A percentile compares a stretch with the other conserved stretches of the same genome.
Evolutionary conservation across 148 eudicot genomes (phyloP).

Genomic region (Rhododendron ovatum): DNA sequence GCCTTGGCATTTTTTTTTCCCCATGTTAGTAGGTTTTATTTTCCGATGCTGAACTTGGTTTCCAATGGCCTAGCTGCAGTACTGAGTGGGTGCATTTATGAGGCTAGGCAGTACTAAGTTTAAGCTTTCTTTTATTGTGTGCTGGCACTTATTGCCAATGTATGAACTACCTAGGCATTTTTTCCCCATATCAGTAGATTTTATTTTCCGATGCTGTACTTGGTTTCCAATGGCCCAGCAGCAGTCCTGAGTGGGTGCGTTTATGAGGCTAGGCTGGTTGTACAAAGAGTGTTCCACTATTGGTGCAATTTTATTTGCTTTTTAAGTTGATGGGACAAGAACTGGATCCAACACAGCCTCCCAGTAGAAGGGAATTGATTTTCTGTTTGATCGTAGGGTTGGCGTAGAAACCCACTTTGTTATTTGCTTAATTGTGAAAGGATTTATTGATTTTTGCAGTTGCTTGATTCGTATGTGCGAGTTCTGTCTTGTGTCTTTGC

Average conservation of each 20-base stretch:
- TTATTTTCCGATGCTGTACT: background rate
- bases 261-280: background rate
- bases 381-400: background rate
- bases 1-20: background rate
- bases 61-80: background rate
- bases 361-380: background rate
- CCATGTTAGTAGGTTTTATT: background rate
- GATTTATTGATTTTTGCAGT: background rate
- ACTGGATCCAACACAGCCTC: background rate
- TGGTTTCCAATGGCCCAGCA: background rate
- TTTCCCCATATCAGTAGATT: background rate
- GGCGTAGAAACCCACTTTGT: background rate
- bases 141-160: background rate
- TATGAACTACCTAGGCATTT: background rate
- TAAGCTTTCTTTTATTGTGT: background rate
- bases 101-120: background rate
- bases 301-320: background rate
- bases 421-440: background rate
- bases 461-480: background rate
- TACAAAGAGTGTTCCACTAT: background rate
- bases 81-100: background rate
- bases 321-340: background rate
- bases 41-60: background rate
- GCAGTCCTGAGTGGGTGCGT: background rate
- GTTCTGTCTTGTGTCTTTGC: background rate